Base-by-base conservation (phyloP, 257 asterid genomes). In the Penstemon davidsonii region DNA sequence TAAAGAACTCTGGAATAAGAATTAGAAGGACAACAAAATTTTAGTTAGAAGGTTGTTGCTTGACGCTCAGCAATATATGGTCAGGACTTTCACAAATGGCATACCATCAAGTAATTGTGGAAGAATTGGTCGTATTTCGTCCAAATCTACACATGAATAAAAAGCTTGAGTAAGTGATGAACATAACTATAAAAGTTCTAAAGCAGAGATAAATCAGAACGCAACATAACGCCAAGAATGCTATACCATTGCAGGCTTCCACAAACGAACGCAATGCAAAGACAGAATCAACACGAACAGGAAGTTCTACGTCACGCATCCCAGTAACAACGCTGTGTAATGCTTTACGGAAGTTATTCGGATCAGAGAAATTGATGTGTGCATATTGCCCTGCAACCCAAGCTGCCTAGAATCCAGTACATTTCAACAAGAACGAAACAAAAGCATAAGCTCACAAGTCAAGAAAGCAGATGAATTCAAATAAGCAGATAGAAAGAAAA, bases 341-440 rank as follows among this genome's bases (percentile, higher is more conserved):
- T 41, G 99, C 96, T 68, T 82, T 79, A 58, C 96, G 90, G 81
- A 91, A 94, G 83, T 88, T 94, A 65, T 83, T 89, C 45, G 94
- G 87, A 64, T 91, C 91, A 9, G 93, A 76, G 83, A 94, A 94
- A 68, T 60, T 84, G 65, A 94, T 72, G 66, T 81, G 96, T 49
- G 99, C 99, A 78, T 94, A 94, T 78, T 91, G 95, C 61, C 99
- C 98, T 9, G 99, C 96, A 84, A 91, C 98, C 98, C 99, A 94
- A 42, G 99, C 96, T 38, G 97, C 99, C 98, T 94, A 77, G 60
- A 73, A 57, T 51, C 78, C 60, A 49, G 68, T 62, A 65, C 51
- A 66, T 66, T 62, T 54, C 58, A 56, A 41, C 61, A 59, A 15
- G 68, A 73, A 57, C 36, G 64, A 55, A 47, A 66, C 38, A 54